Percentiles rank a stretch among this genome's conserved stretches.
phyloP scores from a whole-genome alignment of 495 filamentous ascomycete species.

The Bathelium albidoporum region DNA sequence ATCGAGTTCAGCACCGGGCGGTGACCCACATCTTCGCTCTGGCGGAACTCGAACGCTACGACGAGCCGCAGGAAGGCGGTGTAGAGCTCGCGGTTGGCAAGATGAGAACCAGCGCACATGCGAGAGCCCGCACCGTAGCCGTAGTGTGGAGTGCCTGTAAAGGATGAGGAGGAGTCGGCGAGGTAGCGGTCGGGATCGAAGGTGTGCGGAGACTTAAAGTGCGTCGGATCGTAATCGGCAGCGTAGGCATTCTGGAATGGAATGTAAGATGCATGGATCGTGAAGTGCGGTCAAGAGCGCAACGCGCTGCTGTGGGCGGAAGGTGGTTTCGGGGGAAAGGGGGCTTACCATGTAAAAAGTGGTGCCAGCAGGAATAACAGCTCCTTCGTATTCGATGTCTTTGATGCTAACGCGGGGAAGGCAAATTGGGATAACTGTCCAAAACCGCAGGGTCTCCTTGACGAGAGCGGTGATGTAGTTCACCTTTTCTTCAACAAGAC shows the following conservation, averaged over 20 bases:
- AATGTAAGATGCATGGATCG: neutral
- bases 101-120: conserved; percentile 62
- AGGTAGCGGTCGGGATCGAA: conserved; percentile 60
- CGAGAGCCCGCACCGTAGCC: conserved; percentile 60
- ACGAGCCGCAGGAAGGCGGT: conserved; percentile 60
- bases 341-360: conserved; percentile 52
- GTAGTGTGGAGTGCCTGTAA: conserved; percentile 56
- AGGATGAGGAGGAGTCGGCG: conserved; percentile 35
- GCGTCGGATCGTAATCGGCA: conserved; percentile 55
- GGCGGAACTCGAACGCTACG: conserved; percentile 49
- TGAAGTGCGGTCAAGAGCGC: neutral
- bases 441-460: conserved; percentile 61
- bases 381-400: conserved; percentile 50
- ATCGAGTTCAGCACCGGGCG: conserved; percentile 48
- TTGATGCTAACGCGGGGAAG: conserved; percentile 55
- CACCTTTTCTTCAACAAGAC: conserved; percentile 57
- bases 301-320: conserved; percentile 6
- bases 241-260: conserved; percentile 50
- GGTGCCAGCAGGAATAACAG: conserved; percentile 52
- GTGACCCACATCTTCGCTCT: conserved; percentile 41
- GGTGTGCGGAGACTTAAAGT: conserved; percentile 49
- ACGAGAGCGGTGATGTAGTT: conserved; percentile 60
- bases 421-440: conserved; percentile 62
- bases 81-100: conserved; percentile 58
- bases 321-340: neutral